Evolutionary conservation across 1,284 basidiomycete species (phyloP).

Genomic region (Tylopilus sp.): DNA sequence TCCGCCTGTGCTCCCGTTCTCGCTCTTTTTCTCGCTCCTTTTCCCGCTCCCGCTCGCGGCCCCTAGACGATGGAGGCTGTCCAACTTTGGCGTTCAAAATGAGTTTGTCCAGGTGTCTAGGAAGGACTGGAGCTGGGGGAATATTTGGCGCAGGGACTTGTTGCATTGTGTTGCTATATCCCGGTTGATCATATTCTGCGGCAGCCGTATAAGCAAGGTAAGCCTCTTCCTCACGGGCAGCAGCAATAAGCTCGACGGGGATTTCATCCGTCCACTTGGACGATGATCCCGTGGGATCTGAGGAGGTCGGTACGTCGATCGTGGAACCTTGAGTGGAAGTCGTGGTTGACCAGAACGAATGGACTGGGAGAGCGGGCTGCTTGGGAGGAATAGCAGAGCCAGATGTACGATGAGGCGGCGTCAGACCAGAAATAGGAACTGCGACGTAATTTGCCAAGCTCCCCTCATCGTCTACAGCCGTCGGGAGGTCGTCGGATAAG

Average conservation of each 20-base stretch:
- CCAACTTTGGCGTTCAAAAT: conserved; percentile 71
- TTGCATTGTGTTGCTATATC: conserved; percentile 17
- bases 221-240: conserved; percentile 79
- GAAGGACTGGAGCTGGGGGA: conserved; percentile 81
- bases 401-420: conserved; percentile 26
- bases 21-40: conserved; percentile 31
- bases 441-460: conserved; percentile 93
- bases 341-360: conserved; percentile 37
- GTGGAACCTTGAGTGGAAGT: conserved; percentile 34
- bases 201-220: conserved; percentile 51
- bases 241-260: conserved; percentile 68
- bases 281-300: conserved; percentile 29
- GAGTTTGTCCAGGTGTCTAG: conserved; percentile 89
- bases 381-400: conserved; percentile 40
- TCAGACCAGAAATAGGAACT: conserved; percentile 36
- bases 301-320: conserved; percentile 21
- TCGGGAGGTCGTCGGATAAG: conserved; percentile 73
- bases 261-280: conserved; percentile 71
- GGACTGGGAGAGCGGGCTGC: conserved; percentile 24
- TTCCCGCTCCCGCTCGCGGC: conserved; percentile 34
- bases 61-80: conserved; percentile 30
- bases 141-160: conserved; percentile 63
- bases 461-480: conserved; percentile 92
- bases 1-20: conserved; percentile 31
- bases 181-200: conserved; percentile 29